Evolutionary conservation across 805 yeast species (phyloP).

Genomic region (Priceomyces castillae): DNA sequence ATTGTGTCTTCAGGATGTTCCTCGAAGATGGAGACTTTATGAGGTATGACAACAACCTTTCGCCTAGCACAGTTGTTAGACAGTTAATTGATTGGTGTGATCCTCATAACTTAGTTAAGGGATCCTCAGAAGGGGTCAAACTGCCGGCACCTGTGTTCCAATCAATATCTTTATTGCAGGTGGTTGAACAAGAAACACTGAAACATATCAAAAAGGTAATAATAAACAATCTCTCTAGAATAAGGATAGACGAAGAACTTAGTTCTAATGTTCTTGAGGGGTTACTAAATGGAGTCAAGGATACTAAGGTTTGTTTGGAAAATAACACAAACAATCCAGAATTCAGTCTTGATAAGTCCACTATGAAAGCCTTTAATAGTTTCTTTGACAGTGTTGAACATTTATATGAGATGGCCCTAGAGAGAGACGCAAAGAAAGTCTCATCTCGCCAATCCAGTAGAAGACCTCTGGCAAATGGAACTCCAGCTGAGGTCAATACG

Average conservation of each 20-base stretch:
- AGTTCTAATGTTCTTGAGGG: conserved; percentile 31
- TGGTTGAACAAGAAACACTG: conserved; percentile 49
- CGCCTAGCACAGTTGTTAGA: conserved; percentile 54
- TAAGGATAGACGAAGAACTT: conserved; percentile 31
- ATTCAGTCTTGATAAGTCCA: conserved; percentile 31
- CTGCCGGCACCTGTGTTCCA: conserved; percentile 56
- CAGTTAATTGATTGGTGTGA: conserved; percentile 85
- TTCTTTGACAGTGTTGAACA: conserved; percentile 27
- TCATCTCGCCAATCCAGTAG: conserved; percentile 9
- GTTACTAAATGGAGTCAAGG: conserved; percentile 31
- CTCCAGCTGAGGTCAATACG: neutral
- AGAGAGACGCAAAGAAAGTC: conserved; percentile 13
- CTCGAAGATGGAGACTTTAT: conserved; percentile 31
- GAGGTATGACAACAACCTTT: conserved; percentile 26
- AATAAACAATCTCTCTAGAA: conserved; percentile 47
- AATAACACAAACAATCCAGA: conserved; percentile 22
- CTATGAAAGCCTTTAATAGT: conserved; percentile 29
- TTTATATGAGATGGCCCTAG: conserved; percentile 22
- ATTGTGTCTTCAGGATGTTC: conserved; percentile 59
- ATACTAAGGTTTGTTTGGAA: conserved; percentile 27
- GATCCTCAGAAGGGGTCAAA: conserved; percentile 35
- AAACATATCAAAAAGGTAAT: conserved; percentile 54
- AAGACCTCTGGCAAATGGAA: conserved; percentile 8
- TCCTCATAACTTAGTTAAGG: conserved; percentile 61
- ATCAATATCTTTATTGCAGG: conserved; percentile 51